phyloP scores from a whole-genome alignment of 163 green algal species.

The Chlorella variabilis region DNA sequence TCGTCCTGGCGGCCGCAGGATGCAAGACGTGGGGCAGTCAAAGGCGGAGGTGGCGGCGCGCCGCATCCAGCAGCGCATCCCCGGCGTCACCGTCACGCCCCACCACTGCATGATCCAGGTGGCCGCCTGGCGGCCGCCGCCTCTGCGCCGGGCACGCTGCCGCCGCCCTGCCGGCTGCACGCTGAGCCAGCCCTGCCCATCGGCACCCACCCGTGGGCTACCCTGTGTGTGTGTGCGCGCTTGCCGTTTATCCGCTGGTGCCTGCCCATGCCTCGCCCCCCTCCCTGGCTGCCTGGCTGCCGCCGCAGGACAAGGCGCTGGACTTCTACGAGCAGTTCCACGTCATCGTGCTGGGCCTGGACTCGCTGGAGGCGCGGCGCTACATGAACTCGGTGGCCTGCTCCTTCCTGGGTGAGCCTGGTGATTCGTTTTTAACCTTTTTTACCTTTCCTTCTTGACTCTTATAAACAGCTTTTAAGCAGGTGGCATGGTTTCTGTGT shows the following conservation, averaged over 20 bases:
- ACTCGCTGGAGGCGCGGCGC: conserved; percentile 95
- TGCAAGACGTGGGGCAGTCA: conserved; percentile 91
- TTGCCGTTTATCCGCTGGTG: no score
- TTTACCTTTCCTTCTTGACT: no score
- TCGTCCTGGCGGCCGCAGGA: conserved; percentile 66
- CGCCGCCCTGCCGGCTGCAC: no score
- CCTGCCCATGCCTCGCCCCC: no score
- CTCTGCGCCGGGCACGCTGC: neutral
- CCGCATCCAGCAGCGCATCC: conserved; percentile 85
- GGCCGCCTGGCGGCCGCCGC: neutral
- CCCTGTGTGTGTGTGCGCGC: no score
- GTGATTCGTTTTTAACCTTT: neutral
- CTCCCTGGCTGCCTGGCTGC: neutral
- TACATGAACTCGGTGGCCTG: conserved; percentile 99
- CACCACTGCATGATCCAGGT: conserved; percentile 93
- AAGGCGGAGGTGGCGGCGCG: conserved; percentile 94
- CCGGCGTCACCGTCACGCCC: conserved; percentile 83
- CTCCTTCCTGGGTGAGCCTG: conserved; percentile 92
- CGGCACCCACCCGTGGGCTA: no score
- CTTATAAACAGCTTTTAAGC: no score
- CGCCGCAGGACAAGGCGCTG: conserved; percentile 85
- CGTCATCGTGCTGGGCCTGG: conserved; percentile 96
- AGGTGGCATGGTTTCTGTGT: neutral
- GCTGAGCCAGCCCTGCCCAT: no score
- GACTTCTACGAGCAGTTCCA: conserved; percentile 94